A percentile compares a stretch with the other conserved stretches of the same genome.
Evolutionary conservation across 164 flowering plant species (phyloP).

Genomic region (Buxus sempervirens): DNA sequence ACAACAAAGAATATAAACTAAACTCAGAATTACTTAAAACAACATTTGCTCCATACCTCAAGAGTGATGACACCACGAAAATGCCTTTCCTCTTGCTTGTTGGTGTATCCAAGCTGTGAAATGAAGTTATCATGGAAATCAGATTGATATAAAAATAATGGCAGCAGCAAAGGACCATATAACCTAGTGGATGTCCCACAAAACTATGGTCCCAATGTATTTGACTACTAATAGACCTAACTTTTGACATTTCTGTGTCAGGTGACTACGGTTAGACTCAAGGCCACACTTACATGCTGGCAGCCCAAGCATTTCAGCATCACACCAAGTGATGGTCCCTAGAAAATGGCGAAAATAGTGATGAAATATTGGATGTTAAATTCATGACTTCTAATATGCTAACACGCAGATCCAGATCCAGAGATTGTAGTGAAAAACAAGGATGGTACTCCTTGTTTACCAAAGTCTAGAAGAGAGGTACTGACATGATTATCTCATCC

Average conservation of each 20-base stretch:
- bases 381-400: neutral
- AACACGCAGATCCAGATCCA: neutral
- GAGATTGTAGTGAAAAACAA: neutral
- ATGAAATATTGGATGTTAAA: no score
- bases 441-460: neutral
- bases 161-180: no score
- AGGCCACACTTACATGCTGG: no score
- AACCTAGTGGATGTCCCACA: no score
- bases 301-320: no score
- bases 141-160: neutral
- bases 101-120: constrained; percentile 94
- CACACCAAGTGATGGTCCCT: no score
- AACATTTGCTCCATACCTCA: constrained; percentile 53
- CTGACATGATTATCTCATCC: neutral
- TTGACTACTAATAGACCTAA: no score
- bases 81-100: constrained; percentile 91
- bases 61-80: constrained; percentile 89
- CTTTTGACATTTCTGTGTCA: no score
- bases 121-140: constrained; percentile 5
- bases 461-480: neutral
- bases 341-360: no score
- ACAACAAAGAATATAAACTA: neutral
- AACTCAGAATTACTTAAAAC: neutral
- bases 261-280: no score
- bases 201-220: no score